phyloP scores from a whole-genome alignment of 1,284 basidiomycete species.

The Garcileccinum viscosum region DNA sequence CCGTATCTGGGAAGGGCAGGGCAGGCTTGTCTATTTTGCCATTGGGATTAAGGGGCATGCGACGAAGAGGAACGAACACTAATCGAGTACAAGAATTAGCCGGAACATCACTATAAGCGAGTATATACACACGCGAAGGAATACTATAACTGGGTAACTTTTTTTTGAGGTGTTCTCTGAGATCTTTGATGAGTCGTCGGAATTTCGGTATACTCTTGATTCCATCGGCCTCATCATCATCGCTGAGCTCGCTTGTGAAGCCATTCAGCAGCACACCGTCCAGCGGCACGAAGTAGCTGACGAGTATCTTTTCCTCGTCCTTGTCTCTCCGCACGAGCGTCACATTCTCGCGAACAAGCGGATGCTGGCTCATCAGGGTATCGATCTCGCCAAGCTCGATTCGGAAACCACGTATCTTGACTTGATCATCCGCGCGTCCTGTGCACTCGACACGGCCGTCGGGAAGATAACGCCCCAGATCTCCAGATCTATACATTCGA shows the following conservation, averaged over 20 bases:
- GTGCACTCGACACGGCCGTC: constrained; percentile 97
- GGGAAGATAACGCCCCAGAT: constrained; percentile 93
- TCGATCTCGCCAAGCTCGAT: constrained; percentile 99
- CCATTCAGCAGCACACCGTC: constrained; percentile 74
- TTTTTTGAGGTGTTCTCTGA: constrained; percentile 95
- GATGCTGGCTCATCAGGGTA: constrained; percentile 93
- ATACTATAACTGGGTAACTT: constrained; percentile 95
- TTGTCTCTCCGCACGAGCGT: constrained; percentile 97
- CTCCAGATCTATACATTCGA: constrained; percentile 97
- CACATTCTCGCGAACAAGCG: constrained; percentile 94
- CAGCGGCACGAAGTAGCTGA: constrained; percentile 98
- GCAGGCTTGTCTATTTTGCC: constrained; percentile 99
- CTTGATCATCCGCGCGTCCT: constrained; percentile 97
- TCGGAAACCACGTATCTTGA: constrained; percentile 99
- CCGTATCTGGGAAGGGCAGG: constrained; percentile 98
- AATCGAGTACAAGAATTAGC: constrained; percentile 12
- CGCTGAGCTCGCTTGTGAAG: constrained; percentile 75
- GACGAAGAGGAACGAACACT: constrained; percentile 94
- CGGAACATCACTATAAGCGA: constrained; percentile 6
- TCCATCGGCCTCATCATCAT: constrained; percentile 64
- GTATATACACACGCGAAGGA: constrained; percentile 75
- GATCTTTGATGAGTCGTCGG: constrained; percentile 88
- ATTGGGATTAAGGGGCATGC: constrained; percentile 99
- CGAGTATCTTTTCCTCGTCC: constrained; percentile 99
- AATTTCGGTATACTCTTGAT: constrained; percentile 83